These are phyloP conservation scores for Brasenia schreberi DNA, from an alignment of 164 flowering plant genomes.

Conservation along the genomic window DNA sequence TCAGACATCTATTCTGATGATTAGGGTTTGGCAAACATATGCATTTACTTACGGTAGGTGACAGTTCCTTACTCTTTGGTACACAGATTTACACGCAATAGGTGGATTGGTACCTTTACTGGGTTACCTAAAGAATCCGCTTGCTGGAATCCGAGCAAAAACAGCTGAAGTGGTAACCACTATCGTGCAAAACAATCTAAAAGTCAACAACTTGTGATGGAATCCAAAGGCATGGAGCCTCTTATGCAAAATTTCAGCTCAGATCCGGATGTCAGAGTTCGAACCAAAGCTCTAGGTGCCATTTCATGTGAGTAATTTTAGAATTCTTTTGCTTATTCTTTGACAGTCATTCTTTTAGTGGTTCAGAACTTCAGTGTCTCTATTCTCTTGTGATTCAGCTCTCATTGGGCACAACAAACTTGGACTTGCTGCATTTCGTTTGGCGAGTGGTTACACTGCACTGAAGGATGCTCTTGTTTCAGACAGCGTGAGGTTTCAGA, in stretches of 20 bases:
- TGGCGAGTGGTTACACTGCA: constrained; percentile 84
- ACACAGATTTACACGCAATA: constrained; percentile 73
- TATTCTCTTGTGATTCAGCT: constrained; percentile 23
- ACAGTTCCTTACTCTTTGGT: too few relatives aligned
- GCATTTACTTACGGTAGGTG: too few relatives aligned
- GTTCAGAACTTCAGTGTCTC: not conserved
- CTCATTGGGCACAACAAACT: constrained; percentile 82
- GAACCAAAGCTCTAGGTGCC: constrained; percentile 93
- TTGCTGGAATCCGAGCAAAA: constrained; percentile 78
- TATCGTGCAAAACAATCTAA: constrained; percentile 89
- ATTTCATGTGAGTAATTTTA: constrained; percentile 57
- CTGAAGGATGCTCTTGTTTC: constrained; percentile 75
- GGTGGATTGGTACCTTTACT: constrained; percentile 88
- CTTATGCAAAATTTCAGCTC: constrained; percentile 63
- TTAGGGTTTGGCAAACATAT: too few relatives aligned
- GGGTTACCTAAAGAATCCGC: constrained; percentile 56
- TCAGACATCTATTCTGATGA: too few relatives aligned
- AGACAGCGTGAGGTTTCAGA: constrained; percentile 74
- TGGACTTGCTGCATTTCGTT: constrained; percentile 72
- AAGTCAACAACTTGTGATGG: constrained; percentile 95
- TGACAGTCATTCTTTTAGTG: not conserved
- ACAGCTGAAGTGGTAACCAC: constrained; percentile 92
- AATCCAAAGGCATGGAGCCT: constrained; percentile 83
- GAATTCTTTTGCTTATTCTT: too few relatives aligned
- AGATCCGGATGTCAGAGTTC: constrained; percentile 63